phyloP scores from a whole-genome alignment of 164 flowering plant species.

The Stephania japonica region DNA sequence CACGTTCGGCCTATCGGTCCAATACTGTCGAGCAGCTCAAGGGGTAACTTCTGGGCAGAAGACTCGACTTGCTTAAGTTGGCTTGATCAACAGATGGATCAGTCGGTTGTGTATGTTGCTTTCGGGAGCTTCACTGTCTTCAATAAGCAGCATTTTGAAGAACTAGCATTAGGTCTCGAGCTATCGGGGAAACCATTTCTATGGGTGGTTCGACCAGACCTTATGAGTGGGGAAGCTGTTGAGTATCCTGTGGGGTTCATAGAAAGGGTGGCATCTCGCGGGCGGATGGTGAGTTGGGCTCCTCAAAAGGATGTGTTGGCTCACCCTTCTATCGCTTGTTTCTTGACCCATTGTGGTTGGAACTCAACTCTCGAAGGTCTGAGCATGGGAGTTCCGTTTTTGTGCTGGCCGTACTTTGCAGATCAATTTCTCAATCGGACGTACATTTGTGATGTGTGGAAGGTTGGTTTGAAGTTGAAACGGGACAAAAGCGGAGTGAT shows the following conservation, averaged over 20 bases:
- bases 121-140: constrained; percentile 39
- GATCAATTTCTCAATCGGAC: constrained; percentile 37
- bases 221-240: constrained; percentile 4
- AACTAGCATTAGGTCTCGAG: constrained; percentile 46
- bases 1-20: constrained; percentile 28
- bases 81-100: constrained; percentile 28
- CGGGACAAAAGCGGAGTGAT: constrained; percentile 23
- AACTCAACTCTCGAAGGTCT: constrained; percentile 46
- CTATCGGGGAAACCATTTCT: constrained; percentile 32
- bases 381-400: constrained; percentile 42
- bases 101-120: constrained; percentile 45
- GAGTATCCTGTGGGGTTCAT: constrained; percentile 30
- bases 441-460: constrained; percentile 48
- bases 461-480: constrained; percentile 30
- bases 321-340: constrained; percentile 52
- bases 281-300: constrained; percentile 42
- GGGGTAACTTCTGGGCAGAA: constrained; percentile 28
- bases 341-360: constrained; percentile 66
- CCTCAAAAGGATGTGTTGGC: constrained; percentile 40
- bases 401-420: constrained; percentile 52
- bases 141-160: constrained; percentile 27
- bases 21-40: constrained; percentile 14
- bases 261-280: constrained; percentile 23
- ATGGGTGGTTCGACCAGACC: constrained; percentile 43
- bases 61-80: constrained; percentile 35